Evolutionary conservation across 148 eudicot species (phyloP).

Genomic region (Limonium bicolor): DNA sequence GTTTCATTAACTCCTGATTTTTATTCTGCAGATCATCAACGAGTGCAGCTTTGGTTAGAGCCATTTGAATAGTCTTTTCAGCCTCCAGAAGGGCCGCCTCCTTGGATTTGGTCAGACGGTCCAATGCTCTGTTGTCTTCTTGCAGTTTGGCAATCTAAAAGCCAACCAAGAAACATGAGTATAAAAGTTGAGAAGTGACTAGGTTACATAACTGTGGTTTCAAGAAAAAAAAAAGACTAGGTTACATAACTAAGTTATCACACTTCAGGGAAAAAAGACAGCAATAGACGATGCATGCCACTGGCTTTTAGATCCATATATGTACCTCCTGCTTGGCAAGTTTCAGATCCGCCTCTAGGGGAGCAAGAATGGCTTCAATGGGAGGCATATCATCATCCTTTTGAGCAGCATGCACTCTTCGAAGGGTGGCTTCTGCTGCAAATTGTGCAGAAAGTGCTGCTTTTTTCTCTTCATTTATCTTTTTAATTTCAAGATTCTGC

Average conservation of each 20-base stretch:
- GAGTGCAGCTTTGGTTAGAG: conserved; percentile 81
- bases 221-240: neutral
- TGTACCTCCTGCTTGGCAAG: conserved; percentile 65
- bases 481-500: conserved; percentile 81
- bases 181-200: conserved; percentile 2
- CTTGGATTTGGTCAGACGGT: conserved; percentile 90
- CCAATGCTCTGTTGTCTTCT: conserved; percentile 91
- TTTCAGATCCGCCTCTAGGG: conserved; percentile 92
- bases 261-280: neutral
- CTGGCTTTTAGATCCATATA: neutral
- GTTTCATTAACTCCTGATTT: conserved; percentile 85
- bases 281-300: neutral
- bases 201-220: neutral
- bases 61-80: conserved; percentile 61
- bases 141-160: conserved; percentile 64
- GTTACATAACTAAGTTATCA: neutral
- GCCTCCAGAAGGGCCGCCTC: conserved; percentile 94
- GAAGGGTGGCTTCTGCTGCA: conserved; percentile 98
- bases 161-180: conserved; percentile 8
- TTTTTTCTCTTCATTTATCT: conserved; percentile 78
- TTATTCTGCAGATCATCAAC: conserved; percentile 95
- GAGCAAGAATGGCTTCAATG: conserved; percentile 88
- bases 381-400: conserved; percentile 97
- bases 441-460: conserved; percentile 85
- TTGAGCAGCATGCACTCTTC: conserved; percentile 94